Base-by-base conservation (phyloP, 2,329 filamentous ascomycete genomes). In the Helotiales sp. region DNA sequence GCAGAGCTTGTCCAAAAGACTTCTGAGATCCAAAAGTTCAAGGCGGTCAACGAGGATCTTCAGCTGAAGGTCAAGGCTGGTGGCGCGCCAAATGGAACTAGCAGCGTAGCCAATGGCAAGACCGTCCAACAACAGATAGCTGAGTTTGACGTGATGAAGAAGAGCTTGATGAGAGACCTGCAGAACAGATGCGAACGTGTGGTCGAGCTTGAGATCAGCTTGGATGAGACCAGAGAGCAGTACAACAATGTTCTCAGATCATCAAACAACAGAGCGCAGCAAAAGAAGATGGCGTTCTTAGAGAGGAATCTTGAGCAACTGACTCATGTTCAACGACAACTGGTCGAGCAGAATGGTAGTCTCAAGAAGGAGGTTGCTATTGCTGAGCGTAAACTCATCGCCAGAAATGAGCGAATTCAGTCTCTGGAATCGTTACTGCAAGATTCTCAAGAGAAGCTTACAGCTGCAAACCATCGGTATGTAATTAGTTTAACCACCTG, bases 281-380 rank as follows among this genome's bases (percentile, higher is more conserved):
- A 99, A 77, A 99, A 99, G 89, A 99, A 99, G 84, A 98, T 99
- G 90, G 96, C 95, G 15, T 99, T 99, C 83, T 79, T 99, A 51
- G 95, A 99, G 79, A 89, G 95, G 71, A 99, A 99, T 73, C 85
- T 99, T 38, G 95, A 99, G 77, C 95, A 99, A 76, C 82, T 99
- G 54, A 99, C 95, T 3, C 91, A 96, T 71, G 95, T 99, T 54
- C 95, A 99, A 76, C 87, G 95, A 55, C 95, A 99, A 77, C 86
- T 99, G 12, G 95, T 99, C 30, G 95, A 99, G 79, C 95, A 99
- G 76, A 99, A 99, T 77, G 91, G 91, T 67, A 89, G 88, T 62
- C 81, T 99, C 70, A 99, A 99, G 86, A 98, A 99, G 81, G 95
- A 99, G 77, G 95, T 99, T 55, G 95, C 95, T 55, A 99, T 99